Evolutionary conservation across 116 monocot genomes (phyloP).

Genomic region (Phalaenopsis hybrid): DNA sequence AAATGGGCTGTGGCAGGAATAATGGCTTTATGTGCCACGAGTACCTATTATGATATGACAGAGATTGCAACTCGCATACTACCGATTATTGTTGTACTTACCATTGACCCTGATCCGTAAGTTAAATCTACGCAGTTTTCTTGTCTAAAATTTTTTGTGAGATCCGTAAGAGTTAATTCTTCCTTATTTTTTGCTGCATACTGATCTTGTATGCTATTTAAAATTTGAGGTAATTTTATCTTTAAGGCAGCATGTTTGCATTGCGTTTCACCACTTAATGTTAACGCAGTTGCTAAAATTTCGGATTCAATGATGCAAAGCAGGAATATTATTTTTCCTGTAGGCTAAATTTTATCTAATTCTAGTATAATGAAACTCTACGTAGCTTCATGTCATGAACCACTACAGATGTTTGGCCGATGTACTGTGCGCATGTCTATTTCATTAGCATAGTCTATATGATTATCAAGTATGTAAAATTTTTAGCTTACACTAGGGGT

Average conservation of each 20-base stretch:
- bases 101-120: conserved; percentile 93
- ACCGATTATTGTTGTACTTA: conserved; percentile 84
- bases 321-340: background rate
- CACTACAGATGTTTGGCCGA: background rate
- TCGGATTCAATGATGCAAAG: background rate
- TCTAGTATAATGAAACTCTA: background rate
- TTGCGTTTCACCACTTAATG: background rate
- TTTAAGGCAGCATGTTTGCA: background rate
- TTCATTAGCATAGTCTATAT: background rate
- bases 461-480: background rate
- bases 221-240: background rate
- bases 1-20: conserved; percentile 57
- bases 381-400: background rate
- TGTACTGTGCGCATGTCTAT: background rate
- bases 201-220: background rate
- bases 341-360: background rate
- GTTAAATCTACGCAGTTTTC: background rate
- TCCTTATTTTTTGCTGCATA: background rate
- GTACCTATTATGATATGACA: conserved; percentile 94
- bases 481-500: background rate
- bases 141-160: background rate
- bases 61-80: conserved; percentile 93
- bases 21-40: conserved; percentile 91
- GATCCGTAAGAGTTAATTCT: background rate
- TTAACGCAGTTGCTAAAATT: background rate